These are phyloP conservation scores for Akanthomyces lecanii DNA, from an alignment of 2,329 filamentous ascomycete species.

Conservation along the genomic window DNA sequence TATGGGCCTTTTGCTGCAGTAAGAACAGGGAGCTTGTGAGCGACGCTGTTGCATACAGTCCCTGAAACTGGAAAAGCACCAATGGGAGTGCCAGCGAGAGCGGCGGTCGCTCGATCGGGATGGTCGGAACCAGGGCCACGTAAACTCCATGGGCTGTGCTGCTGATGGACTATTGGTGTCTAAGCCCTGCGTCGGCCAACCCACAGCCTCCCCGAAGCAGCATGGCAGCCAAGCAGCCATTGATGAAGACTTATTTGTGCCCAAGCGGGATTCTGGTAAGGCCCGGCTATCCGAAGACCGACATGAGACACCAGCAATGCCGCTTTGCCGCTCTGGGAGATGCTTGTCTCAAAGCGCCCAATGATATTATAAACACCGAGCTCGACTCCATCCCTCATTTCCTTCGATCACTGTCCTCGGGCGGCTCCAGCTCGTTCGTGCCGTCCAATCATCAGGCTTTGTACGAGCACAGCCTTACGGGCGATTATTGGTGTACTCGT, in stretches of 20 bases:
- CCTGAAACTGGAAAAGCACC: constrained; percentile 6
- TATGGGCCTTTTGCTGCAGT: constrained; percentile 5
- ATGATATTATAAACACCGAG: not conserved
- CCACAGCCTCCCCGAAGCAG: not conserved
- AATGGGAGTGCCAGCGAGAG: not conserved
- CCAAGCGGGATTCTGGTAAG: constrained; percentile 7
- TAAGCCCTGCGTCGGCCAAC: not conserved
- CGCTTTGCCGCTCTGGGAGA: not conserved
- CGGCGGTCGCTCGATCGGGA: constrained; percentile 6
- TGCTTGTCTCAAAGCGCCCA: not conserved
- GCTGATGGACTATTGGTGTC: not conserved
- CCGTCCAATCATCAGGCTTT: not conserved
- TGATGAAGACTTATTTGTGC: not conserved
- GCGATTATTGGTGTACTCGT: not conserved
- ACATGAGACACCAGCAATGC: not conserved
- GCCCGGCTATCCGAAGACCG: constrained; percentile 10
- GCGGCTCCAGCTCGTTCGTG: not conserved
- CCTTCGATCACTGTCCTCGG: not conserved
- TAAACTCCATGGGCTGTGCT: not conserved
- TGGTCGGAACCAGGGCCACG: constrained; percentile 5
- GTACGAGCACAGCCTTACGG: constrained; percentile 4
- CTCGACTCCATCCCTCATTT: constrained; percentile 9
- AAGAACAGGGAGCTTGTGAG: constrained; percentile 1
- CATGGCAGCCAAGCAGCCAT: not conserved
- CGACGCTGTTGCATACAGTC: not conserved